These are phyloP conservation scores for Grosmannia clavigera DNA, from an alignment of 2,329 filamentous ascomycete species.

Conservation along the genomic window DNA sequence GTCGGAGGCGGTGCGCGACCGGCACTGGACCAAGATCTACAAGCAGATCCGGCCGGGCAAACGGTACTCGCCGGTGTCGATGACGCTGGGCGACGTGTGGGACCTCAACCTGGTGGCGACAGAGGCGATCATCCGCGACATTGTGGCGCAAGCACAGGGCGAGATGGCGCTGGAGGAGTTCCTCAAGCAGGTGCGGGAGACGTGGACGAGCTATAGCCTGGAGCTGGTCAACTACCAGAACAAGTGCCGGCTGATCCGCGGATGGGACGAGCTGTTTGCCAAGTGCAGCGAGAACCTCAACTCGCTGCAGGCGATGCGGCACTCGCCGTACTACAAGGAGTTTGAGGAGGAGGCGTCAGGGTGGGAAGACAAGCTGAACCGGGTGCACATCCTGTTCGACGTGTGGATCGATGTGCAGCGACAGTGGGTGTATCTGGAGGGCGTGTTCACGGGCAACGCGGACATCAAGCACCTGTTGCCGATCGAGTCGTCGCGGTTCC, in stretches of 20 bases:
- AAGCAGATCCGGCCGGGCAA: conserved; percentile 88
- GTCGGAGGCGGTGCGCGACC: conserved; percentile 88
- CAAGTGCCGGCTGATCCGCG: conserved; percentile 92
- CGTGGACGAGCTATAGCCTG: conserved; percentile 88
- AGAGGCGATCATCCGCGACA: conserved; percentile 78
- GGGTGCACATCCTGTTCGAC: conserved; percentile 94
- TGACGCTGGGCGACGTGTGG: conserved; percentile 98
- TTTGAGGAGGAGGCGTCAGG: conserved; percentile 94
- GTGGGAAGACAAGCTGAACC: conserved; percentile 97
- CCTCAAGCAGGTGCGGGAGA: conserved; percentile 88
- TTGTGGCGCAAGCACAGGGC: conserved; percentile 90
- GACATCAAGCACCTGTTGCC: conserved; percentile 98
- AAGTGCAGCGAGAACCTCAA: conserved; percentile 98
- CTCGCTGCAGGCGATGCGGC: conserved; percentile 94
- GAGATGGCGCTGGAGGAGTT: conserved; percentile 99
- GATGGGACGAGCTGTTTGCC: conserved; percentile 95
- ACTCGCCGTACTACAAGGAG: conserved; percentile 98
- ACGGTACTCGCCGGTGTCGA: conserved; percentile 83
- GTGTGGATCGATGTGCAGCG: conserved; percentile 99
- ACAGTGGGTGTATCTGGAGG: conserved; percentile 98
- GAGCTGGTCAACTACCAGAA: conserved; percentile 96
- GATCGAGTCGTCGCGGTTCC: conserved; percentile 91
- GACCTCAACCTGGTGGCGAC: conserved; percentile 83
- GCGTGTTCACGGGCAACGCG: conserved; percentile 95
- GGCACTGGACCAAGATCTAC: conserved; percentile 97